These are phyloP conservation scores for Phytophthora niederhauseri DNA, from an alignment of 352 stramenopile species.

Conservation along the genomic window DNA sequence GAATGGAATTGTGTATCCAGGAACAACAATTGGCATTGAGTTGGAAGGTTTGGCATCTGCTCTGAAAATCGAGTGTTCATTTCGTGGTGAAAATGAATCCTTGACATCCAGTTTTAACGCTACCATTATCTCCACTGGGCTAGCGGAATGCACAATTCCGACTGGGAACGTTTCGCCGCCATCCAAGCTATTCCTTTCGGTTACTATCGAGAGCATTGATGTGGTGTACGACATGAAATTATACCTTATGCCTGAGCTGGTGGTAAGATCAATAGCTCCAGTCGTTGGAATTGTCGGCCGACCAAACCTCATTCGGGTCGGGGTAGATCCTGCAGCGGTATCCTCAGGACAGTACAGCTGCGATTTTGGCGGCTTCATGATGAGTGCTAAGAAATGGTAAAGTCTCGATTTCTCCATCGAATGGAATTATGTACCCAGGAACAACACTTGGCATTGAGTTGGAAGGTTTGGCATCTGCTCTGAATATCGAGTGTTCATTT, in stretches of 20 bases:
- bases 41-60: constrained; percentile 23
- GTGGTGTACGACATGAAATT: constrained; percentile 31
- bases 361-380: no score
- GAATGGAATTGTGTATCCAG: constrained; percentile 40
- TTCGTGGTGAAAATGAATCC: constrained; percentile 12
- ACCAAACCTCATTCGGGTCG: constrained; percentile 28
- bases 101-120: constrained; percentile 4
- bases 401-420: constrained; percentile 30
- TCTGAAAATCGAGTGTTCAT: constrained; percentile 33
- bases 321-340: constrained; percentile 8
- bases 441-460: constrained; percentile 34
- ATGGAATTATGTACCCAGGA: constrained; percentile 38
- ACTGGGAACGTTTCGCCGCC: background rate
- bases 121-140: constrained; percentile 7
- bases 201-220: constrained; percentile 31
- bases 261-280: constrained; percentile 34
- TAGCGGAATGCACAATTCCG: constrained; percentile 30
- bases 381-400: no score
- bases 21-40: constrained; percentile 33
- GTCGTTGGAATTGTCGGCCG: constrained; percentile 27
- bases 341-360: no score
- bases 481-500: constrained; percentile 37
- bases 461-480: constrained; percentile 23
- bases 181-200: constrained; percentile 22
- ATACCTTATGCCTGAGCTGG: constrained; percentile 12